These are phyloP conservation scores for Sporothrix curviconia DNA, from an alignment of 2,329 filamentous ascomycete species.

Conservation along the genomic window DNA sequence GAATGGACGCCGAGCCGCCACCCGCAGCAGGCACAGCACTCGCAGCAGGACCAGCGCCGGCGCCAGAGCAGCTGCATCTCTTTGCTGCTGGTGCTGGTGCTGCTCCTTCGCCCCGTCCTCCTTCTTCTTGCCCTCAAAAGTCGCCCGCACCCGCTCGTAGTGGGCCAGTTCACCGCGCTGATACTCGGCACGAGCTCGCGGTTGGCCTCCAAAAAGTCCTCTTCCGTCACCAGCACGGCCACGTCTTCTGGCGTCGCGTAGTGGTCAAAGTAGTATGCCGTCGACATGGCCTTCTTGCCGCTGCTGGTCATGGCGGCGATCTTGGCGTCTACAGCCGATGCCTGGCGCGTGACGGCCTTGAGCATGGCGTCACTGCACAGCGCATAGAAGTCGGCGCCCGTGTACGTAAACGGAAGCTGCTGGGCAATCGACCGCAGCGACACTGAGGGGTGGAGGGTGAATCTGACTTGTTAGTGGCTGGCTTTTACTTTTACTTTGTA, in stretches of 20 bases:
- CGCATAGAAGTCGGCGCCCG: constrained; percentile 93
- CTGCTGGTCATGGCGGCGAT: constrained; percentile 60
- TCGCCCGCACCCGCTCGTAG: constrained; percentile 75
- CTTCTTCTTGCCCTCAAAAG: constrained; percentile 64
- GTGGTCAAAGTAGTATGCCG: constrained; percentile 95
- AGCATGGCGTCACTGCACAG: constrained; percentile 98
- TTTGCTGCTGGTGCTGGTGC: constrained; percentile 24
- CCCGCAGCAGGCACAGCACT: no score
- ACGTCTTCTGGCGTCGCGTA: constrained; percentile 75
- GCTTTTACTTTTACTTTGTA: no score
- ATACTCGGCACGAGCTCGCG: constrained; percentile 87
- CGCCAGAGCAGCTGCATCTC: constrained; percentile 12
- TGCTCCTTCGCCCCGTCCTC: constrained; percentile 25
- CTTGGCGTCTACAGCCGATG: constrained; percentile 74
- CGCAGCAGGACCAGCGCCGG: constrained; percentile 6
- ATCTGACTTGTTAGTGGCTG: constrained; percentile 44
- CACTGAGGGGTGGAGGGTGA: constrained; percentile 72
- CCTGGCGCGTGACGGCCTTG: constrained; percentile 91
- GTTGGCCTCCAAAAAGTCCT: constrained; percentile 78
- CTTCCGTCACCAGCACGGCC: constrained; percentile 78
- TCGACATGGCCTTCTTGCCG: constrained; percentile 54
- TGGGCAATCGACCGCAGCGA: constrained; percentile 70
- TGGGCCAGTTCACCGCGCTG: constrained; percentile 87
- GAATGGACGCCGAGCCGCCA: no score
- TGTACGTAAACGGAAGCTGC: constrained; percentile 87